Evolutionary conservation across 23 red algal species (phyloP).

Genomic region (Pyropia haitanensis): DNA sequence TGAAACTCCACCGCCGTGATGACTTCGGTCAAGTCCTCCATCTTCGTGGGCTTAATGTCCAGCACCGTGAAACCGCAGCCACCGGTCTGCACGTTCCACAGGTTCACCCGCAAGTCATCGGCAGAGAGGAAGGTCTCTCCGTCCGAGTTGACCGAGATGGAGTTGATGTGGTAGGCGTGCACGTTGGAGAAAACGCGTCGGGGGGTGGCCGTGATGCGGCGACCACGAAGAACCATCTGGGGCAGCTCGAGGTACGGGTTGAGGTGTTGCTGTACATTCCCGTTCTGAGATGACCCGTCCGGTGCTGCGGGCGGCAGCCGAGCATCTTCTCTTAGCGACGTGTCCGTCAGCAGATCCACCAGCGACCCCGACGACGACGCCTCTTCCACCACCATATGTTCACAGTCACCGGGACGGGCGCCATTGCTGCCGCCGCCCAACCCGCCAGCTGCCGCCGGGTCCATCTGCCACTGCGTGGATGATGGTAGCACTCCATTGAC

Average conservation of each 20-base stretch:
- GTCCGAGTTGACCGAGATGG: conserved; percentile 81
- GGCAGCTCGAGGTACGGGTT: conserved; percentile 22
- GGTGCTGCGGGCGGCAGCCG: background rate
- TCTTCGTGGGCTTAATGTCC: conserved; percentile 87
- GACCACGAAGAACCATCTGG: conserved; percentile 17
- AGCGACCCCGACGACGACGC: too few species aligned
- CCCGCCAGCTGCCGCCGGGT: too few species aligned
- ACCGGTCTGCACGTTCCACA: conserved; percentile 75
- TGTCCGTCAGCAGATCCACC: too few species aligned
- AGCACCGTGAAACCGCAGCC: conserved; percentile 76
- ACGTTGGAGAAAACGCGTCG: conserved; percentile 56
- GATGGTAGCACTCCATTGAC: too few species aligned
- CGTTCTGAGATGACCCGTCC: conserved; percentile 2
- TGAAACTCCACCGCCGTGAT: conserved; percentile 86
- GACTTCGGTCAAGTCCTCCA: conserved; percentile 94
- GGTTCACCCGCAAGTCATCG: conserved; percentile 86
- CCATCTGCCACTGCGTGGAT: too few species aligned
- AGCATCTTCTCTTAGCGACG: background rate
- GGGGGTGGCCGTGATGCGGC: conserved; percentile 51
- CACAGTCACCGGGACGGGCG: too few species aligned
- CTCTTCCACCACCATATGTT: too few species aligned
- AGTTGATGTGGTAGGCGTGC: conserved; percentile 98
- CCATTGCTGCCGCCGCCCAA: too few species aligned
- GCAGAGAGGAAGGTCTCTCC: conserved; percentile 93
- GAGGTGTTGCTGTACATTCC: conserved; percentile 5